Base-by-base conservation (phyloP, 2,329 filamentous ascomycete species). In the Epichloe gansuensis region DNA sequence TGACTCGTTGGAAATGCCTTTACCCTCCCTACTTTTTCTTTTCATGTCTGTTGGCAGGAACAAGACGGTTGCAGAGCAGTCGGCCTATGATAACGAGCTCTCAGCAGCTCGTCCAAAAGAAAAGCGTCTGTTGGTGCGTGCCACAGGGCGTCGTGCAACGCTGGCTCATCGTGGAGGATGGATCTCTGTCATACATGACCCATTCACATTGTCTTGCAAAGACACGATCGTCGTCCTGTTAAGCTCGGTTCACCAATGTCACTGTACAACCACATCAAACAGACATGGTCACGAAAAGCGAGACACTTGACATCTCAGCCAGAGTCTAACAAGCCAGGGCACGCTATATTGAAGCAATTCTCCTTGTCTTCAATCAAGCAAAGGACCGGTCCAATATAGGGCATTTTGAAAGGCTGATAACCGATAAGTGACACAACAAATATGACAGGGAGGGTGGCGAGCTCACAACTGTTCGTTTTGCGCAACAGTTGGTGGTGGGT, bases 401-500 rank as follows among this genome's bases (percentile, higher is more conserved):
- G 28, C 25, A 34, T 9, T 31, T 46, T 34, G 25, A 34, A 34
- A 9, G 28, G 44, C 44, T 46, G 31, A 38, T 39, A 28, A 38
- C 21, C 15, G 37, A 42, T 25, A 15, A 43, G 48, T 51, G 37
- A 48, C 43, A 47, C 48, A 28, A 28, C 35, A 48, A 35, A 48
- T 31, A 50, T 48, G 48, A 53, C 43, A 51, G 42, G 34, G 49
- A 51, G 42, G 34, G 49, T 51, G 42, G 12, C 49, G 13, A 46
- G 28, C 13, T 23, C 4, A 11, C 11, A 25, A 31, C 5, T 23
- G 31, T 38, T 37, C 28, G 37, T 48, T 25, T 48, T 17, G 31
- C 46, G 31, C 46, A 34, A 31, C 17, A 11, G 8, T 5, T 3
- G 28, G 28, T 31, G 28, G 28, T 31, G 21, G 15, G 47, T 23